These are phyloP conservation scores for Dothiorella sarmentorum DNA, from an alignment of 2,329 filamentous ascomycete species.

Conservation along the genomic window DNA sequence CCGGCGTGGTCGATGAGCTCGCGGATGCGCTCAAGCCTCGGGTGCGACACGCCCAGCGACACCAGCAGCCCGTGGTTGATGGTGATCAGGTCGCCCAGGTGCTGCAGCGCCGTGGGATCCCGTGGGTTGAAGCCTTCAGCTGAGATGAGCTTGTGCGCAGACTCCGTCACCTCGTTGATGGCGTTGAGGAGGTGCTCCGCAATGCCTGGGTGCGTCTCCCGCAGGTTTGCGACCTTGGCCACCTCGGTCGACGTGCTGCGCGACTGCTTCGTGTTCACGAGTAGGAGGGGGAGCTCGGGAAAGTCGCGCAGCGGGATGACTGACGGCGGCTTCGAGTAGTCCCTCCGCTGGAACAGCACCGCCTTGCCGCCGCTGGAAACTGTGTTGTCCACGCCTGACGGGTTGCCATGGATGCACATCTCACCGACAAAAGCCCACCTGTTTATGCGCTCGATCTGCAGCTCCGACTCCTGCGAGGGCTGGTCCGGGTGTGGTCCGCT, in stretches of 20 bases:
- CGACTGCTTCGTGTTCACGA: slow-evolving; percentile 84
- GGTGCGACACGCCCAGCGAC: slow-evolving; percentile 92
- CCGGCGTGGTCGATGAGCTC: slow-evolving; percentile 79
- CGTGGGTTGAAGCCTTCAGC: slow-evolving; percentile 65
- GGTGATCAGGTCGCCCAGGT: slow-evolving; percentile 81
- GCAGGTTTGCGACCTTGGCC: slow-evolving; percentile 75
- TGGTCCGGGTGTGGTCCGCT: slow-evolving; percentile 91
- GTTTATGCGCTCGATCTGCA: slow-evolving; percentile 94
- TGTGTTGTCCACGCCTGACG: slow-evolving; percentile 95
- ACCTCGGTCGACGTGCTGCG: slow-evolving; percentile 86
- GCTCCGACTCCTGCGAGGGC: slow-evolving; percentile 76
- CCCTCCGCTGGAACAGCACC: slow-evolving; percentile 79
- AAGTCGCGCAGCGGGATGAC: slow-evolving; percentile 81
- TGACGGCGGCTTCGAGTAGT: slow-evolving; percentile 71
- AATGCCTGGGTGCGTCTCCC: slow-evolving; percentile 68
- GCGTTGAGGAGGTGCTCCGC: slow-evolving; percentile 78
- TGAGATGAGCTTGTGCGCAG: slow-evolving; percentile 54
- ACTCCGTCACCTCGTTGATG: slow-evolving; percentile 70
- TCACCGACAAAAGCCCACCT: slow-evolving; percentile 96
- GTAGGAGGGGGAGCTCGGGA: slow-evolving; percentile 82
- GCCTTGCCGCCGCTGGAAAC: slow-evolving; percentile 92
- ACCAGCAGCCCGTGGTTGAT: slow-evolving; percentile 92
- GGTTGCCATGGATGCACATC: slow-evolving; percentile 96
- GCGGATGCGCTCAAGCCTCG: slow-evolving; percentile 83
- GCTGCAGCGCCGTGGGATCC: slow-evolving; percentile 61